Evolutionary conservation across 139 green algal species (phyloP).

Genomic region (Chlorella sp.): DNA sequence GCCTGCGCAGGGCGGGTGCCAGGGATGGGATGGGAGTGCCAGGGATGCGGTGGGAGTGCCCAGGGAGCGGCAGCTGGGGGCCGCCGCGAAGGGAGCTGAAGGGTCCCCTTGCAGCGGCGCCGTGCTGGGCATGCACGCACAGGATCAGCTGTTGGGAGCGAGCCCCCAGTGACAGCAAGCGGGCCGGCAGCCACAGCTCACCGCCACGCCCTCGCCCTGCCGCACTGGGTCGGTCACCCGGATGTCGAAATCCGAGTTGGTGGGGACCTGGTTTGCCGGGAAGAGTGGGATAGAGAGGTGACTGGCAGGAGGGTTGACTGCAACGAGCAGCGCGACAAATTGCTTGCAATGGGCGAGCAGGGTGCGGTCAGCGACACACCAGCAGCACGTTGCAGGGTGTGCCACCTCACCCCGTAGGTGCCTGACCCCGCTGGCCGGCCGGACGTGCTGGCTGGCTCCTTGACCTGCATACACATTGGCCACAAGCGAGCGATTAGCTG

Average conservation of each 20-base stretch:
- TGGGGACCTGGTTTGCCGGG: conserved; percentile 1
- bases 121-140: too few relatives aligned
- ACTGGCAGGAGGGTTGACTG: neutral
- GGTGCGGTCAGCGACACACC: neutral
- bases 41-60: neutral
- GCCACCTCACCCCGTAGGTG: conserved; percentile 5
- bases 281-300: neutral
- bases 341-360: neutral
- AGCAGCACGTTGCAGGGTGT: neutral
- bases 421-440: neutral
- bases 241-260: conserved; percentile 65
- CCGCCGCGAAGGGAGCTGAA: too few relatives aligned
- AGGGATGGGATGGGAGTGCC: neutral
- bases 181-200: conserved; percentile 12
- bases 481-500: neutral
- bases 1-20: conserved; percentile 21
- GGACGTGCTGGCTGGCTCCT: conserved; percentile 20
- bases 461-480: neutral
- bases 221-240: conserved; percentile 88
- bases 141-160: too few relatives aligned
- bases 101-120: too few relatives aligned
- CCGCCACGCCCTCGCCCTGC: conserved; percentile 87
- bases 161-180: too few relatives aligned
- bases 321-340: too few relatives aligned
- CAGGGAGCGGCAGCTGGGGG: too few relatives aligned